These are phyloP conservation scores for Ogataea allantospora DNA, from an alignment of 805 yeast genomes.

Conservation along the genomic window DNA sequence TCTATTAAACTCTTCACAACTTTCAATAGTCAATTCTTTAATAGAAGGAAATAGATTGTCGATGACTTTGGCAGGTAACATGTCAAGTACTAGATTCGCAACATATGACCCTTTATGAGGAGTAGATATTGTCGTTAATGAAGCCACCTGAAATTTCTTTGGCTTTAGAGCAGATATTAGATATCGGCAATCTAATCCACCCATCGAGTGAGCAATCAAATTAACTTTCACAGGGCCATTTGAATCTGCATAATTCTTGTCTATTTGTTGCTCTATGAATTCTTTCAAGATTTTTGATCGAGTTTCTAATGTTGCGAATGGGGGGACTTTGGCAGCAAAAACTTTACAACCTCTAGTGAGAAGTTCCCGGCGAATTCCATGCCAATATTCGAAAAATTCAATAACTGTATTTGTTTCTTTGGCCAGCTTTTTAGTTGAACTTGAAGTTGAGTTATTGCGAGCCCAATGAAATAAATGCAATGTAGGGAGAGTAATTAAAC, in stretches of 20 bases:
- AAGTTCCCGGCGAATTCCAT: conserved; percentile 67
- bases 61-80: conserved; percentile 21
- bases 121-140: conserved; percentile 81
- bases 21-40: conserved; percentile 62
- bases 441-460: not conserved
- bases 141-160: conserved; percentile 55
- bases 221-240: conserved; percentile 53
- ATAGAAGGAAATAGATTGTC: conserved; percentile 39
- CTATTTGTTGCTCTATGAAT: conserved; percentile 40
- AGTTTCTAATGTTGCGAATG: conserved; percentile 71
- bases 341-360: conserved; percentile 64
- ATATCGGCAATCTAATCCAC: conserved; percentile 83
- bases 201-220: conserved; percentile 89
- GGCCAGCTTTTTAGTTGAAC: conserved; percentile 5
- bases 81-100: conserved; percentile 62
- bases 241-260: conserved; percentile 24
- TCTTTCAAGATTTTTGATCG: conserved; percentile 59
- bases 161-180: conserved; percentile 57
- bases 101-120: conserved; percentile 87
- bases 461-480: conserved; percentile 8
- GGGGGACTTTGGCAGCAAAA: conserved; percentile 74
- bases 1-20: conserved; percentile 53
- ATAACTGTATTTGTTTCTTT: conserved; percentile 29
- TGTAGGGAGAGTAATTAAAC: conserved; percentile 40
- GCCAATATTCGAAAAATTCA: conserved; percentile 69